Conservation (phyloP, 345 rosid genomes). For the Eucalyptus globulus region DNA sequence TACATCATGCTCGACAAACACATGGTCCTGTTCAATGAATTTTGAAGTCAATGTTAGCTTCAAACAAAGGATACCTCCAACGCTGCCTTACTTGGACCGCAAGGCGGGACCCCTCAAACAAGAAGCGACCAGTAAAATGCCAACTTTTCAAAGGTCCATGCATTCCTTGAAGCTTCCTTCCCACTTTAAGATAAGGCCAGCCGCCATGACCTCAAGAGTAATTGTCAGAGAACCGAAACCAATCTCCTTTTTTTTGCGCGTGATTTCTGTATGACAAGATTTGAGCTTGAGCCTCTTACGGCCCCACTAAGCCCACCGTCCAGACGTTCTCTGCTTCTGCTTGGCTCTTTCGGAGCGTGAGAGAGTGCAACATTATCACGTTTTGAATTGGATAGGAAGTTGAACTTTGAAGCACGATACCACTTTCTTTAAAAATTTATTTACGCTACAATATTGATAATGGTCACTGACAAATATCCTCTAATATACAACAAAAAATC, state of each 20-base stretch:
- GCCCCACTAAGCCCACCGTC: neutral
- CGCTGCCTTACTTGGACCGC: neutral
- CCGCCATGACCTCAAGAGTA: neutral
- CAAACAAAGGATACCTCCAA: neutral
- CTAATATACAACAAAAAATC: no score
- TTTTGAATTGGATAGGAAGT: no score
- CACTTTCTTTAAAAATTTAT: fast-evolving
- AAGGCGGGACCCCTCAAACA: neutral
- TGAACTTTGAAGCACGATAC: fast-evolving
- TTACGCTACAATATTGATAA: fast-evolving
- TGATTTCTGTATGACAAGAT: neutral
- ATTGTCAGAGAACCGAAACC: neutral
- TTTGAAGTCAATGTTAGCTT: neutral
- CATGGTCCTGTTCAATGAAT: neutral
- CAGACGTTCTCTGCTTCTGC: neutral
- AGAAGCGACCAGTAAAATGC: neutral
- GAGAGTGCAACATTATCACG: neutral
- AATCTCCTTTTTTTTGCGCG: neutral
- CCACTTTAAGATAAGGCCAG: neutral
- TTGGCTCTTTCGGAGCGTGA: neutral
- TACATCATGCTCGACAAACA: neutral
- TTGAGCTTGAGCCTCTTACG: neutral
- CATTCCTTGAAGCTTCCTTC: neutral
- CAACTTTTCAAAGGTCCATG: neutral
- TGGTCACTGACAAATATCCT: fast-evolving